A percentile compares a stretch with the other conserved stretches of the same genome.
Evolutionary conservation across 192 early-diverging fungal genomes (phyloP).

Genomic region (Umbelopsis vinacea): DNA sequence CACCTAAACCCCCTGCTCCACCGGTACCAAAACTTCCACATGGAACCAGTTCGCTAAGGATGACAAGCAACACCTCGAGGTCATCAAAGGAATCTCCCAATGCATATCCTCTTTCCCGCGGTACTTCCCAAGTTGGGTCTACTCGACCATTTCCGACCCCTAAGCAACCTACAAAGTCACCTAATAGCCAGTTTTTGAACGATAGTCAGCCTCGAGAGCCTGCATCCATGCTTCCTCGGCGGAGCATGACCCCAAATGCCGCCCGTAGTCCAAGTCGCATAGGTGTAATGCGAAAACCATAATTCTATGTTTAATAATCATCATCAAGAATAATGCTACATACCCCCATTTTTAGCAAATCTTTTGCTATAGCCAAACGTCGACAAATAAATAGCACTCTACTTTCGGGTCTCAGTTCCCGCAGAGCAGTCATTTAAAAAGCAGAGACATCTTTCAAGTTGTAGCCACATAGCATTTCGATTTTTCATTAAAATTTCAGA

Average conservation of each 20-base stretch:
- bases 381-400: not conserved
- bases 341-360: not conserved
- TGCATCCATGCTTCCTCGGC: not conserved
- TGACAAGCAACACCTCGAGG: not conserved
- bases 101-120: not conserved
- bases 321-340: not conserved
- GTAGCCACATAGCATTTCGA: too few relatives aligned
- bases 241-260: not conserved
- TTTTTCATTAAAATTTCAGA: not conserved
- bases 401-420: not conserved
- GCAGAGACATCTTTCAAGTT: too few relatives aligned
- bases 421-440: too few relatives aligned
- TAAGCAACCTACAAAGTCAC: not conserved
- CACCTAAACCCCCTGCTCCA: not conserved
- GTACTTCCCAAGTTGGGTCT: not conserved
- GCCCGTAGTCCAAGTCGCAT: slow-evolving; percentile 20
- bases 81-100: not conserved
- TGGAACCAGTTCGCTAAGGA: slow-evolving; percentile 1
- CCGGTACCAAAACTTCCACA: slow-evolving; percentile 1
- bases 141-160: not conserved
- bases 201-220: not conserved
- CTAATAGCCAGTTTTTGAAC: slow-evolving; percentile 4
- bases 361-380: not conserved
- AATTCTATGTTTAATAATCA: not conserved
- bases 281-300: slow-evolving; percentile 11